Evolutionary conservation across 2,329 filamentous ascomycete genomes (phyloP).

Genomic region (Plenodomus biglobosus): DNA sequence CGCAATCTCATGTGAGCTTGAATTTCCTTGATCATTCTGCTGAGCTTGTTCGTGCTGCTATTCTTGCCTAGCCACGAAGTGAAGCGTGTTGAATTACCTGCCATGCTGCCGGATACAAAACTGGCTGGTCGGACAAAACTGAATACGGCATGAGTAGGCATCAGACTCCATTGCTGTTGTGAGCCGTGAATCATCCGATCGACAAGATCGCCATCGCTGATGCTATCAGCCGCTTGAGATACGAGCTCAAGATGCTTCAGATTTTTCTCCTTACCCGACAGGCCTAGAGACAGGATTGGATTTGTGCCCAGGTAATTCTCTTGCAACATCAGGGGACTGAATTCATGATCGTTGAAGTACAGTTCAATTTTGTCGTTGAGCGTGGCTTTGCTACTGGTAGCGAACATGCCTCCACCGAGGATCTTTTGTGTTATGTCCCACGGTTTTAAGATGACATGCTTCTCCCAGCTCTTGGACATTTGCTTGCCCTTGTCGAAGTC

Average conservation of each 20-base stretch:
- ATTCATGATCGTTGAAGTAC: conserved; percentile 99
- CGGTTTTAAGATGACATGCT: conserved; percentile 92
- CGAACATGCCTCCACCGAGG: conserved; percentile 82
- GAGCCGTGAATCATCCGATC: conserved; percentile 98
- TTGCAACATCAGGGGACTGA: conserved; percentile 96
- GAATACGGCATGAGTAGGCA: conserved; percentile 95
- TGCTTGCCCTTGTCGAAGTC: conserved; percentile 82
- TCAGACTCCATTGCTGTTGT: conserved; percentile 97
- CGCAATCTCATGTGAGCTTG: conserved; percentile 95
- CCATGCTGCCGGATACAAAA: conserved; percentile 77
- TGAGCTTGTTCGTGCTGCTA: conserved; percentile 74
- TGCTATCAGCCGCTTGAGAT: conserved; percentile 88
- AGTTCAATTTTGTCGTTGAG: conserved; percentile 98
- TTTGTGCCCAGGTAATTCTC: conserved; percentile 92
- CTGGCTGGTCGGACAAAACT: conserved; percentile 91
- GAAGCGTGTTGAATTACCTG: conserved; percentile 68
- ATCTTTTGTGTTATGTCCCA: conserved; percentile 98
- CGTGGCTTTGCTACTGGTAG: conserved; percentile 77
- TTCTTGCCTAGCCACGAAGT: conserved; percentile 95
- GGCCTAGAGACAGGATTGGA: conserved; percentile 65
- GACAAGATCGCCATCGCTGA: conserved; percentile 94
- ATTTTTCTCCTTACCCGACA: conserved; percentile 67
- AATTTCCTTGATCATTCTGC: conserved; percentile 84
- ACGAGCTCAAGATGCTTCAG: conserved; percentile 84
- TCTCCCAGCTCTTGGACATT: conserved; percentile 98